Conservation (phyloP, 2,329 filamentous ascomycete genomes). For the Albophoma yamanashiensis region DNA sequence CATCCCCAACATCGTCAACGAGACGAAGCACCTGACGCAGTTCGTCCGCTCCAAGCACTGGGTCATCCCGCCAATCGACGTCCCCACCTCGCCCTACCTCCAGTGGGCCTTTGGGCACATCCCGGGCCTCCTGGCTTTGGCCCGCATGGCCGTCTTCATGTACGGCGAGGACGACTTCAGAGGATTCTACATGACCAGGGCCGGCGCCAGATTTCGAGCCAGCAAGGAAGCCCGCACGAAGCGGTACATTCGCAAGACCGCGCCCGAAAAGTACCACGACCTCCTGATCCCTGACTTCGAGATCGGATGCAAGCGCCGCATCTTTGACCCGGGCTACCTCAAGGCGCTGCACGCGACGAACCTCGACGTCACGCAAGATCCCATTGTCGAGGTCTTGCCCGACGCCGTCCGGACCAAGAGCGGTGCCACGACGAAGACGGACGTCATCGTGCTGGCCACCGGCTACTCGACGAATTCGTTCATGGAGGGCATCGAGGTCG, state of each 20-base stretch:
- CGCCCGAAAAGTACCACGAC: slow-evolving; percentile 50
- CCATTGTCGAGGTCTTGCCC: slow-evolving; percentile 34
- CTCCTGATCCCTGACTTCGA: slow-evolving; percentile 51
- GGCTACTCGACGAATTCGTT: slow-evolving; percentile 48
- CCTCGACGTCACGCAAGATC: slow-evolving; percentile 32
- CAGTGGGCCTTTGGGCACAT: slow-evolving; percentile 30
- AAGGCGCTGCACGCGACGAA: slow-evolving; percentile 38
- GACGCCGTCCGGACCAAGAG: slow-evolving; percentile 24
- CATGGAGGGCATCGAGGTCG: slow-evolving; percentile 40
- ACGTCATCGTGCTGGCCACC: slow-evolving; percentile 51
- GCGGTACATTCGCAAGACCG: slow-evolving; percentile 27
- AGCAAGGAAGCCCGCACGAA: slow-evolving; percentile 26
- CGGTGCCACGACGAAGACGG: slow-evolving; percentile 35
- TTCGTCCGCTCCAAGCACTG: slow-evolving; percentile 31
- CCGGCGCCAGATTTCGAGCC: slow-evolving; percentile 21
- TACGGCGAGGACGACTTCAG: slow-evolving; percentile 19
- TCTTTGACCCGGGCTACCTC: slow-evolving; percentile 48
- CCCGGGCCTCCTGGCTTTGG: slow-evolving; percentile 31
- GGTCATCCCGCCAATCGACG: slow-evolving; percentile 23
- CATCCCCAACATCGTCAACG: slow-evolving; percentile 29
- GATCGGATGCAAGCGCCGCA: slow-evolving; percentile 53
- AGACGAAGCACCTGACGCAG: slow-evolving; percentile 26
- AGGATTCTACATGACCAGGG: slow-evolving; percentile 28
- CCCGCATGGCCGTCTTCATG: slow-evolving; percentile 30
- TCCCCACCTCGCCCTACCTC: slow-evolving; percentile 6